Evolutionary conservation across 805 yeast genomes (phyloP), one percentile per base, ranked within the genome.

Genomic region (Metschnikowia drakensbergensis): DNA sequence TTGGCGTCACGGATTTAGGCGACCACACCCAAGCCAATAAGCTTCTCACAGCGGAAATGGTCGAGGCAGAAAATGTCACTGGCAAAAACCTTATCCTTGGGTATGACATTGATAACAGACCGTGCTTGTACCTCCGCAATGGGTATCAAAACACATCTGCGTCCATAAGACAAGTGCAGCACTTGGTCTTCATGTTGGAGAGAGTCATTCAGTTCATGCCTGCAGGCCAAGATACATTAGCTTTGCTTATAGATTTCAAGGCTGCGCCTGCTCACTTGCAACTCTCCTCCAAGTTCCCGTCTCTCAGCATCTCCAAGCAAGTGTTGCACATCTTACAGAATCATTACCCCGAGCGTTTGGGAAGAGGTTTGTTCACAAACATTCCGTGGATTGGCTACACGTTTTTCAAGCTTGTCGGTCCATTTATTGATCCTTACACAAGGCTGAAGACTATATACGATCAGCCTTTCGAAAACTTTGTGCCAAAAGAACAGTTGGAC

Each of bases 71-170:
- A 58, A 78, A 77, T 56, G 64, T 64, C 52, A 76, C 83, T 1
- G 84, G 84, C 13, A 80, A 79, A 54, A 75, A 78, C 50, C 58
- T 76, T n/a, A 63, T 80, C 22, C 58, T 80, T 22, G 84, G 84
- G 3, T 80, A 71, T 57, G 84, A 80, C 59, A 68, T 70, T 45
- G 77, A 77, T 41, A 72, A 76, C 50, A 67, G 83, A 50, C 83
- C 83, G 1, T 68, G 82, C 48, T 63, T 78, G 37, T 79, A 74
- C 52, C 68, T 80, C 60, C 69, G 76, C 42, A 76, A 75, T 52
- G 84, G 83, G 17, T 71, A 76, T 51, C 83, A 80, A 53, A 80
- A 79, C 56, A 80, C 84, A 2, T 64, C 74, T 42, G 70, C 82
- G 0, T 68, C 79, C 1, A 67, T 74, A 30, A 69, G 72, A 50